Conservation (phyloP, 441 rosid species). For the Gossypium laxum region DNA sequence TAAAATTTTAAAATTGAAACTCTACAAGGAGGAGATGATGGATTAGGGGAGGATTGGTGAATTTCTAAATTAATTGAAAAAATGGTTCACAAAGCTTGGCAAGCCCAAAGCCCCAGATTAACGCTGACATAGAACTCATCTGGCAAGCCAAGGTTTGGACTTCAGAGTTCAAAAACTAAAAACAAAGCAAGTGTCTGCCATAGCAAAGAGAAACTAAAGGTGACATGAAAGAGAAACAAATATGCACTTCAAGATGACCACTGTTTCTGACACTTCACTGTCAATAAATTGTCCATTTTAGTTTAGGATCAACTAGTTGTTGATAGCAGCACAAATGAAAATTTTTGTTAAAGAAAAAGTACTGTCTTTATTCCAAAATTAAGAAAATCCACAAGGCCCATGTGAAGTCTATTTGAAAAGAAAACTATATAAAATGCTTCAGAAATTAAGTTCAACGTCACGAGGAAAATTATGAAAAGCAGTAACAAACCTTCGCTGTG, state of each 20-base stretch:
- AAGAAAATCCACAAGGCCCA: background rate
- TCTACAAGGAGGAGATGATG: background rate
- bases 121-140: background rate
- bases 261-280: background rate
- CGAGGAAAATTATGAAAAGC: background rate
- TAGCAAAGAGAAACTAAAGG: background rate
- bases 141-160: background rate
- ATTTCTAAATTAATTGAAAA: background rate
- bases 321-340: background rate
- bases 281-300: background rate
- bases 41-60: background rate
- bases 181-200: background rate
- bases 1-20: background rate
- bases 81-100: background rate
- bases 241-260: background rate
- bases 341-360: background rate
- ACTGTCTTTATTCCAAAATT: background rate
- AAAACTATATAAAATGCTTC: background rate
- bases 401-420: background rate
- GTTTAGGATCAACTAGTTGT: background rate
- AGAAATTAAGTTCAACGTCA: background rate
- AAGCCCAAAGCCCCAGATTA: background rate
- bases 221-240: background rate
- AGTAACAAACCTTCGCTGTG: constrained; percentile 65
- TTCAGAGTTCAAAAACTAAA: background rate